Percentiles rank a stretch among this genome's conserved stretches.
phyloP scores from a whole-genome alignment of 106 monocot species.

The Acorus calamus region DNA sequence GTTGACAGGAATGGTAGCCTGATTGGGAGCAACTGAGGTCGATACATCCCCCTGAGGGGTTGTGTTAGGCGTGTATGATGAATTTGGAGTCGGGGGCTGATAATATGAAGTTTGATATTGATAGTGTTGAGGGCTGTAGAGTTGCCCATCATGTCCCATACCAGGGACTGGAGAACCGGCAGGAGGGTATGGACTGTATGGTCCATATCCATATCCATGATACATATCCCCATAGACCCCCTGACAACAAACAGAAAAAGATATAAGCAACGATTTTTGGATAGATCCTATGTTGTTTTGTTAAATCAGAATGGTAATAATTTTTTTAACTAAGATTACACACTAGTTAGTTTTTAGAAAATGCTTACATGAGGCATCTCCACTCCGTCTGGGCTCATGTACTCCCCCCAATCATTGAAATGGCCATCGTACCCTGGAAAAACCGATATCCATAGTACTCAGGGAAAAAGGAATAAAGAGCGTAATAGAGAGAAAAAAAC shows the following conservation, averaged over 20 bases:
- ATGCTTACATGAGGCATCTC: conserved; percentile 51
- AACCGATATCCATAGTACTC: neutral
- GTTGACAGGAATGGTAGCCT: conserved; percentile 25
- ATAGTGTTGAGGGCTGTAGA: conserved; percentile 48
- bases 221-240: conserved; percentile 70
- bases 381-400: conserved; percentile 55
- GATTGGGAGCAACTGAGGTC: conserved; percentile 16
- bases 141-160: conserved; percentile 42
- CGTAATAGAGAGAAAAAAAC: neutral
- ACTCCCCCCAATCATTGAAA: conserved; percentile 62
- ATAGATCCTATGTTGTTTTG: too few relatives aligned
- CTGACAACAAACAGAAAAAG: conserved; percentile 14
- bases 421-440: conserved; percentile 47
- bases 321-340: too few relatives aligned
- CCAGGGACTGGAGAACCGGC: conserved; percentile 47
- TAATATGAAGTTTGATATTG: conserved; percentile 45
- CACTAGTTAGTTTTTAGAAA: neutral
- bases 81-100: conserved; percentile 28
- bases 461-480: neutral
- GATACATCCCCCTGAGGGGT: conserved; percentile 20
- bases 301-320: too few relatives aligned
- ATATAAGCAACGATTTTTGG: neutral
- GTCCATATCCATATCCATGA: conserved; percentile 56
- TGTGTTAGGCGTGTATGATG: conserved; percentile 10
- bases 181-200: conserved; percentile 41